phyloP scores from a whole-genome alignment of 441 rosid species.

The Rhodomyrtus psidioides region DNA sequence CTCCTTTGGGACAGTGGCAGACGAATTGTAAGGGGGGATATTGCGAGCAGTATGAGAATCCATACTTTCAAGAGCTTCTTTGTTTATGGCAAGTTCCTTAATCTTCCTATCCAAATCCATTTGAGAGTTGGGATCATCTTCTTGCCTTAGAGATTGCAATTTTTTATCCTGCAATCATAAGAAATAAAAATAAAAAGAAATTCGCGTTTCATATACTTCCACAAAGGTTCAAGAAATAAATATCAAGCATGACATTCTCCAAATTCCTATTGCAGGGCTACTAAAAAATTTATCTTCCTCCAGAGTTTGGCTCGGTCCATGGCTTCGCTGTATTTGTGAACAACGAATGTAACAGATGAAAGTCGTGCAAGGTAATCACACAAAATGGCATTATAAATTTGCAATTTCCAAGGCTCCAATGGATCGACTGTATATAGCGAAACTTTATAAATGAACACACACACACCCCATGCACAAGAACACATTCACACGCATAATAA shows the following conservation, averaged over 20 bases:
- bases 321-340: neutral
- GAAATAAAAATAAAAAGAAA: too few relatives aligned
- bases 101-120: conserved; percentile 25
- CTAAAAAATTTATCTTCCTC: neutral
- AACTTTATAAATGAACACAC: neutral
- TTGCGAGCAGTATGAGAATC: conserved; percentile 35
- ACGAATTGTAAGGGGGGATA: conserved; percentile 56
- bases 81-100: conserved; percentile 26
- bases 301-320: neutral
- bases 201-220: neutral
- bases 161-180: conserved; percentile 31
- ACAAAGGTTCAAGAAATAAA: neutral
- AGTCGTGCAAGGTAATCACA: neutral
- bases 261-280: neutral
- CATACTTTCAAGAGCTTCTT: conserved; percentile 43
- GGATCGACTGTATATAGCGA: neutral
- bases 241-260: neutral
- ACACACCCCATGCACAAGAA: neutral
- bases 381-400: neutral
- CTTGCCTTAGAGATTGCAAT: conserved; percentile 21
- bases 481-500: neutral
- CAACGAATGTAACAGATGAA: neutral
- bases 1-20: conserved; percentile 44
- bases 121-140: conserved; percentile 36
- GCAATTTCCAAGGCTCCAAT: neutral